Conservation (phyloP, 306 rosid species). For the Erythrophleum fordii region DNA sequence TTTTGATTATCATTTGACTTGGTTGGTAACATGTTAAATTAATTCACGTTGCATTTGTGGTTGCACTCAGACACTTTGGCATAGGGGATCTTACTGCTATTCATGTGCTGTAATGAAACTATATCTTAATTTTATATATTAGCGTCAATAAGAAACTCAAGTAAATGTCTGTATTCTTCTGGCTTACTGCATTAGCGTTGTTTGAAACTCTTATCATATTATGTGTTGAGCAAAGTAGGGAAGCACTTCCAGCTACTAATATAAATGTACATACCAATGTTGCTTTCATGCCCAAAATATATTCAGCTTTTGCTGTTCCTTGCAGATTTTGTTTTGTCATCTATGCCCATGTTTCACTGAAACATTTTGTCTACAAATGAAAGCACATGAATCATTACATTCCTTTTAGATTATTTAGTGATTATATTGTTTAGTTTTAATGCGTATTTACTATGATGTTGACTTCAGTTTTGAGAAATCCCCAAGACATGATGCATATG, state of each 20-base stretch:
- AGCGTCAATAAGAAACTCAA: background rate
- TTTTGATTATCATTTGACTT: background rate
- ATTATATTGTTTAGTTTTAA: conserved; percentile 23
- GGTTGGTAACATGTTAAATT: background rate
- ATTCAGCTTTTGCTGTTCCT: conserved; percentile 7
- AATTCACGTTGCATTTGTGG: background rate
- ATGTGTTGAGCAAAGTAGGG: background rate
- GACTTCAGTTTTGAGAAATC: conserved; percentile 85
- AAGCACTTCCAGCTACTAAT: background rate
- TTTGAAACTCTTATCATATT: background rate
- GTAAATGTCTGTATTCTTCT: background rate
- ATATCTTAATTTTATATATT: background rate
- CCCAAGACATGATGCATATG: conserved; percentile 83
- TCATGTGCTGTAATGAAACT: background rate
- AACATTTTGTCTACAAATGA: conserved; percentile 5
- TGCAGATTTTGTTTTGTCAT: background rate
- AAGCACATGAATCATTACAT: background rate
- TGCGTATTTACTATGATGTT: conserved; percentile 19
- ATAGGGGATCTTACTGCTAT: background rate
- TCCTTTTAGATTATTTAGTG: conserved; percentile 20
- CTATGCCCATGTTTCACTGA: background rate
- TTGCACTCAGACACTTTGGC: background rate
- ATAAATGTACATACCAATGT: background rate
- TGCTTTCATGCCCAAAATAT: background rate
- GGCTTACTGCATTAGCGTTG: background rate